These are phyloP conservation scores for Chlamydomonas urium DNA, from an alignment of 139 green algal species.

Conservation along the genomic window DNA sequence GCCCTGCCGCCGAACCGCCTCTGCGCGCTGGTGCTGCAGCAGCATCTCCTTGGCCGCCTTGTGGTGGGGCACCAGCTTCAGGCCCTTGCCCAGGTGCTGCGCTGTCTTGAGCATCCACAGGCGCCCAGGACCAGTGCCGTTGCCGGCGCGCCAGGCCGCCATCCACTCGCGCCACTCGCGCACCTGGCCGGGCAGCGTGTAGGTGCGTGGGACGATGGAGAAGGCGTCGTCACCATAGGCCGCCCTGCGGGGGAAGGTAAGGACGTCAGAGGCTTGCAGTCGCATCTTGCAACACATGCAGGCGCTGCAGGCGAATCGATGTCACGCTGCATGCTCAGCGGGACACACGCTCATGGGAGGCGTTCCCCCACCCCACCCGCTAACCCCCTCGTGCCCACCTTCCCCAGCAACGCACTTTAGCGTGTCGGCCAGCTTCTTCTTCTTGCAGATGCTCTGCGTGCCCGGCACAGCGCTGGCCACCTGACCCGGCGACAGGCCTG, in stretches of 20 bases:
- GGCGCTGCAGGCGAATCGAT: too few species aligned
- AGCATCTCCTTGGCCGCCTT: constrained; percentile 21
- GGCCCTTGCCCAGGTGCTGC: constrained; percentile 44
- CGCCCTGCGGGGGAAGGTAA: too few species aligned
- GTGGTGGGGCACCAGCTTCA: constrained; percentile 30
- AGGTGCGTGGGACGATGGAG: constrained; percentile 30
- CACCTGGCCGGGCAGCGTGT: constrained; percentile 30
- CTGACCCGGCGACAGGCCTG: constrained; percentile 25
- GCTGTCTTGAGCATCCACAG: constrained; percentile 57
- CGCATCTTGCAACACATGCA: too few species aligned
- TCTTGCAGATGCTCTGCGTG: constrained; percentile 31
- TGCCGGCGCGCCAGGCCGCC: constrained; percentile 4
- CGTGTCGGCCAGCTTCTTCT: constrained; percentile 26
- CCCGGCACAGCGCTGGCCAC: constrained; percentile 43
- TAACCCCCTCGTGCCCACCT: too few species aligned
- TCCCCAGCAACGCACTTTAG: too few species aligned
- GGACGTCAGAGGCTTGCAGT: too few species aligned
- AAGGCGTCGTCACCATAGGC: constrained; percentile 36
- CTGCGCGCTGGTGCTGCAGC: constrained; percentile 21
- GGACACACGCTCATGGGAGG: too few species aligned
- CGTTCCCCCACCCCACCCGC: too few species aligned
- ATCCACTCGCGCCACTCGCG: constrained; percentile 25
- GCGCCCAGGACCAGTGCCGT: neutral
- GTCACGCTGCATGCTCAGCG: too few species aligned
- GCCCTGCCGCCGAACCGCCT: too few species aligned